Conservation (phyloP, 768 basidiomycete species). For the Mycena polygramma region DNA sequence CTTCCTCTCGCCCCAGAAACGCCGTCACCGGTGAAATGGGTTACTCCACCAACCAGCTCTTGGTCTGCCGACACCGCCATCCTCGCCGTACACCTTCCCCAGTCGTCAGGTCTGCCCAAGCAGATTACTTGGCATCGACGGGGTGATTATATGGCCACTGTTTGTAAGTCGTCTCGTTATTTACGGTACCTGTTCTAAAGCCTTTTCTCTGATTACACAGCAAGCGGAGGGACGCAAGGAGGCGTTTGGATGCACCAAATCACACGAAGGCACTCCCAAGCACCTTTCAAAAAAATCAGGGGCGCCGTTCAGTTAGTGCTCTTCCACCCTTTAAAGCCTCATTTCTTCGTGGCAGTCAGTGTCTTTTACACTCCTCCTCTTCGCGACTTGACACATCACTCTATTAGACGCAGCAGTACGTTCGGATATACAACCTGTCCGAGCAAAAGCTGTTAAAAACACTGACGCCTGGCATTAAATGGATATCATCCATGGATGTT, state of each 20-base stretch:
- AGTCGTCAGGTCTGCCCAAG: slow-evolving; percentile 77
- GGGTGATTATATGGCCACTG: slow-evolving; percentile 96
- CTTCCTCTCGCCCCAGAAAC: slow-evolving; percentile 68
- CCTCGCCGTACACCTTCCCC: slow-evolving; percentile 72
- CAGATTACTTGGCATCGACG: slow-evolving; percentile 94
- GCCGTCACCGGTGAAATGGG: slow-evolving; percentile 81
- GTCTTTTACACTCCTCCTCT: slow-evolving; percentile 31
- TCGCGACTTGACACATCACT: slow-evolving; percentile 30
- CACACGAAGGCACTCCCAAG: slow-evolving; percentile 94
- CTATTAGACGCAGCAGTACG: slow-evolving; percentile 92
- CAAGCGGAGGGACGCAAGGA: slow-evolving; percentile 77
- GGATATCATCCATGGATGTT: slow-evolving; percentile 98
- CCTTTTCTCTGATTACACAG: slow-evolving; percentile 49
- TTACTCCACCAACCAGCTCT: slow-evolving; percentile 57
- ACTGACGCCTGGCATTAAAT: slow-evolving; percentile 93
- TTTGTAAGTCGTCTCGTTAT: slow-evolving; percentile 73
- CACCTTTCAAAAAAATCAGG: slow-evolving; percentile 96
- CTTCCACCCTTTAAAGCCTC: slow-evolving; percentile 95
- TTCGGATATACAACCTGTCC: slow-evolving; percentile 93
- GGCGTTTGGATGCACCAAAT: slow-evolving; percentile 97
- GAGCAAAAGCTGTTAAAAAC: slow-evolving; percentile 96
- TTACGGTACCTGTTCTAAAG: slow-evolving; percentile 24
- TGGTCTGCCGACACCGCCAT: slow-evolving; percentile 68
- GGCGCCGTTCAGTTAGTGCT: slow-evolving; percentile 91
- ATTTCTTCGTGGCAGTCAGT: slow-evolving; percentile 97